Evolutionary conservation across 805 yeast genomes (phyloP), one percentile per base, ranked within the genome.

Genomic region (Diddensiella santjacobensis): DNA sequence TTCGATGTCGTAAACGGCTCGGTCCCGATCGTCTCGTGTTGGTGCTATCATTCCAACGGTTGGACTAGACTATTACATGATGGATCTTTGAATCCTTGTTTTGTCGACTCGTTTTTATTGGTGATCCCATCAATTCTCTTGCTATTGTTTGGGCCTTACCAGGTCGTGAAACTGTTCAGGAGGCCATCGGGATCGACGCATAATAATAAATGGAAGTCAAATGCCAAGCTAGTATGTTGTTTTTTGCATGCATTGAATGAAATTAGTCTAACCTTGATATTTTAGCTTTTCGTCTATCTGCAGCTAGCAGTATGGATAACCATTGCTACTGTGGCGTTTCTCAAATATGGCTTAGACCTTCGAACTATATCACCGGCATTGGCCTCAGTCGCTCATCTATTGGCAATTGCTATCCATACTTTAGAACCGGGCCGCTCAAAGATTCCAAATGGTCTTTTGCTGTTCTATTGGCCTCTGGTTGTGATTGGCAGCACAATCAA

Each of bases 41-140:
- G 8, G 6, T 45, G 53, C 33, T 42, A 36, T 24, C 51, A 42
- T 17, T 43, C 19, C 18, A 40, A 43, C 19, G 54, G 54, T 6
- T 53, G 56, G 56, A 20, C 31, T 11, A 42, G 45, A 18, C 33
- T 52, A 17, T 26, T 43, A 17, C 46, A 39, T 15, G 54, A 52
- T 42, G 59, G 59, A 3, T 42, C 54, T 2, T 40, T 56, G 41
- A 54, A 44, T 33, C 48, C 50, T 4, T 56, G 59, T 42, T 56
- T 56, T 40, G 36, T 56, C 3, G 58, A 56, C 22, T 48, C 48
- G 4, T 35, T 49, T 4, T 22, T 52, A 4, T 37, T 50, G 20
- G 31, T 46, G 5, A 4, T 48, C 3, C 58, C 59, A 17, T 15
- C 48, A 3, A 17, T 48, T 22, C 10, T 52, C 10, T 31, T 50